A percentile compares a stretch with the other conserved stretches of the same genome.
These are phyloP conservation scores for Fermentozyma sake DNA, from an alignment of 1,139 yeast genomes.

Conservation along the genomic window DNA sequence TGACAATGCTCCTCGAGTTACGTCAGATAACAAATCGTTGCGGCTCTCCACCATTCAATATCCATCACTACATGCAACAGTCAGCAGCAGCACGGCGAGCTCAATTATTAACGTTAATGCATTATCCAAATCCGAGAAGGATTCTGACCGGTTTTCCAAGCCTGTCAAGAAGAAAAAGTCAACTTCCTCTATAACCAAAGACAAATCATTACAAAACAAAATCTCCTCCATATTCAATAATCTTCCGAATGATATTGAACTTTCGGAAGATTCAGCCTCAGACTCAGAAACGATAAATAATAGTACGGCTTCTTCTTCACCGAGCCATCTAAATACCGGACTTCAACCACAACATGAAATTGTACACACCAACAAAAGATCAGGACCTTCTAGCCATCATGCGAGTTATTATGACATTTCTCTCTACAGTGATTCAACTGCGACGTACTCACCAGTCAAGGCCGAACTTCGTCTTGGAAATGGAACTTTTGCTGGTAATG, in stretches of 20 bases:
- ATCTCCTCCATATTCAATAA: constrained; percentile 43
- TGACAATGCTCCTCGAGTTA: constrained; percentile 23
- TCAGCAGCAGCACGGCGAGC: constrained; percentile 18
- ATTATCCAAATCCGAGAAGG: constrained; percentile 3
- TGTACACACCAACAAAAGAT: constrained; percentile 1
- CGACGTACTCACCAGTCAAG: constrained; percentile 27
- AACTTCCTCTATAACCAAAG: too few relatives aligned
- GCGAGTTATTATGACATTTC: constrained; percentile 19
- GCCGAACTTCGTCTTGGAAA: constrained; percentile 20
- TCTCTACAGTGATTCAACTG: constrained; percentile 25
- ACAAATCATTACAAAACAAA: constrained; percentile 15
- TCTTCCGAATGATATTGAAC: constrained; percentile 45
- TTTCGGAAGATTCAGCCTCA: constrained; percentile 46
- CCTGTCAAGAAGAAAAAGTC: too few relatives aligned
- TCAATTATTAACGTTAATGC: constrained; percentile 33
- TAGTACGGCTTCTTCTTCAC: constrained; percentile 1
- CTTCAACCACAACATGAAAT: constrained; percentile 2
- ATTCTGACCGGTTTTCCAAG: too few relatives aligned
- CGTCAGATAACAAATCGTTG: constrained; percentile 28
- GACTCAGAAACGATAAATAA: constrained; percentile 32
- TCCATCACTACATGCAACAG: constrained; percentile 13
- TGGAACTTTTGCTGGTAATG: constrained; percentile 33
- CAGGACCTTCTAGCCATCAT: constrained; percentile 7
- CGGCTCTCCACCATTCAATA: constrained; percentile 22
- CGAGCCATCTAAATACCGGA: too few relatives aligned